Evolutionary conservation across 768 basidiomycete species (phyloP), one percentile per base, ranked within the genome.

Genomic region (Hygrophoropsis aurantiaca): DNA sequence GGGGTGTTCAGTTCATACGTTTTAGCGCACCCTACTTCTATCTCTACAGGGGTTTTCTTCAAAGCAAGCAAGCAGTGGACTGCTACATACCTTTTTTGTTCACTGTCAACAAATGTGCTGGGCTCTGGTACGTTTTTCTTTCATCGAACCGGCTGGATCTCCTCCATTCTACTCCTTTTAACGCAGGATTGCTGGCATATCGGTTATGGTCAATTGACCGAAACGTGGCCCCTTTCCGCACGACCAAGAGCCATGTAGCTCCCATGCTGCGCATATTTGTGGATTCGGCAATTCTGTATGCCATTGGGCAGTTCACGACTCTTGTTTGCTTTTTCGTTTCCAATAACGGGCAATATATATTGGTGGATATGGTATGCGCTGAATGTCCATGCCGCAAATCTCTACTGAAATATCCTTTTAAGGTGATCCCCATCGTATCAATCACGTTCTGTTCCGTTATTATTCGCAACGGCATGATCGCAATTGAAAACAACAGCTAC

Each of bases 361-460:
- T 48, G 13, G 20, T 43, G 6, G 47, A 48, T 18, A 44, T 48
- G 21, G 47, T 27, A 25, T 18, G 25, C 13, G 11, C 26, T 42
- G n/a, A 5, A 39, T 19, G n/a, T n/a, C n/a, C n/a, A n/a, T n/a
- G n/a, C n/a, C n/a, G n/a, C n/a, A n/a, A n/a, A n/a, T n/a, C n/a
- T n/a, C n/a, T n/a, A n/a, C n/a, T n/a, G n/a, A n/a, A n/a, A n/a
- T n/a, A n/a, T n/a, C n/a, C n/a, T n/a, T n/a, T 21, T 16, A 18
- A 46, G 46, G 21, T 47, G 10, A 34, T 44, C 18, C 46, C 46
- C n/a, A 47, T 47, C 42, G 44, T 47, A 16, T 49, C 47, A 4
- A 49, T 49, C 25, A 33, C 47, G 13, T 49, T 49, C 23, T 49
- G 44, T 21, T 44, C 44, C 42, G 42, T 49, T 11, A 23, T 49